Conservation (phyloP, 2,329 filamentous ascomycete species). For the Byssochlamys sp. region DNA sequence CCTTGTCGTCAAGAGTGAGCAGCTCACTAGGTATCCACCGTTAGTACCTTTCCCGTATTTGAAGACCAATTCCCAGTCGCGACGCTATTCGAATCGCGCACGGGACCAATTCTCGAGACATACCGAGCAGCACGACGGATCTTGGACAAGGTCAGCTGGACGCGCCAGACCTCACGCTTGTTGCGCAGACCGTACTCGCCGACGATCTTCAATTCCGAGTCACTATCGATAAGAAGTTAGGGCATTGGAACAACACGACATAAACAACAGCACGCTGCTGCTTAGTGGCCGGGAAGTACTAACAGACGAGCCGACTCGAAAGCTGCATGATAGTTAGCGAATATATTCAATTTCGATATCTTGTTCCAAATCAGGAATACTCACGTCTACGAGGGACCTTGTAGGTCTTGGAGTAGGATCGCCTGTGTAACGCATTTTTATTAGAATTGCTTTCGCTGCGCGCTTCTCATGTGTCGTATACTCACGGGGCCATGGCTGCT, state of each 20-base stretch:
- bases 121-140: slow-evolving; percentile 99
- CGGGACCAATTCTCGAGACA: slow-evolving; percentile 18
- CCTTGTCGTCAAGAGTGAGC: slow-evolving; percentile 99
- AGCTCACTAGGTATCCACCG: slow-evolving; percentile 66
- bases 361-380: slow-evolving; percentile 20
- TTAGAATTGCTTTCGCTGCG: slow-evolving; percentile 31
- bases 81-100: not conserved
- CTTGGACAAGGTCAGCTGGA: slow-evolving; percentile 98
- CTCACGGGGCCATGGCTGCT: slow-evolving; percentile 37
- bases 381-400: slow-evolving; percentile 86
- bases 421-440: slow-evolving; percentile 23
- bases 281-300: slow-evolving; percentile 91
- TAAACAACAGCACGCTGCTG: slow-evolving; percentile 94
- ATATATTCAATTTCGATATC: slow-evolving; percentile 5
- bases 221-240: slow-evolving; percentile 61
- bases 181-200: slow-evolving; percentile 99
- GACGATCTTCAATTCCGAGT: slow-evolving; percentile 98
- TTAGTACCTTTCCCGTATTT: not conserved
- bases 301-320: slow-evolving; percentile 99
- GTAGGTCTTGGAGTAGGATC: slow-evolving; percentile 97
- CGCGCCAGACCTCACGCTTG: slow-evolving; percentile 99
- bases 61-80: slow-evolving; percentile 8
- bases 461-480: slow-evolving; percentile 20
- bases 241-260: slow-evolving; percentile 63
- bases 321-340: slow-evolving; percentile 43